These are phyloP conservation scores for Aplosporella prunicola DNA, from an alignment of 2,329 filamentous ascomycete species.

Conservation along the genomic window DNA sequence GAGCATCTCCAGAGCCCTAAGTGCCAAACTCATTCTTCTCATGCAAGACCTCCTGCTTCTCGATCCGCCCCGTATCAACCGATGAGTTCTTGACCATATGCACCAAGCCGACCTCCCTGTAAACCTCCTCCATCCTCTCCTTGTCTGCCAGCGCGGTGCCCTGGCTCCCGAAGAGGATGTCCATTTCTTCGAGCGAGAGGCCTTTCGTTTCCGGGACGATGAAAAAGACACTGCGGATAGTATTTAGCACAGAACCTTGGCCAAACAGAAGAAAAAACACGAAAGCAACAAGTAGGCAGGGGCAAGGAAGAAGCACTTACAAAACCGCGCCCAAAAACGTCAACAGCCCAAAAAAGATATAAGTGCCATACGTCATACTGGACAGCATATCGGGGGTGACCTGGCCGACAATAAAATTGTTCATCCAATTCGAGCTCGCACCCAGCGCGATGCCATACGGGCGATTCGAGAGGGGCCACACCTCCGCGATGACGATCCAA, in stretches of 20 bases:
- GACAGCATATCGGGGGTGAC: conserved; percentile 60
- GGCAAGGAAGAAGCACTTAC: neutral
- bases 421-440: conserved; percentile 37
- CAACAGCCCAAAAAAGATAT: conserved; percentile 59
- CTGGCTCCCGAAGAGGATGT: conserved; percentile 57
- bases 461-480: conserved; percentile 62
- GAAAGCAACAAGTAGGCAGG: too few relatives aligned
- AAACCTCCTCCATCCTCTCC: conserved; percentile 65
- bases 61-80: neutral
- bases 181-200: conserved; percentile 47
- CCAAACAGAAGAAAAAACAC: too few relatives aligned
- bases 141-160: conserved; percentile 58
- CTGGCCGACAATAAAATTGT: conserved; percentile 54
- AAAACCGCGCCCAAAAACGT: conserved; percentile 52
- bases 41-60: conserved; percentile 9
- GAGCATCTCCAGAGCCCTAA: too few relatives aligned
- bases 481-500: conserved; percentile 66
- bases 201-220: conserved; percentile 47
- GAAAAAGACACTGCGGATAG: conserved; percentile 31
- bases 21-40: conserved; percentile 7
- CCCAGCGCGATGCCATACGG: conserved; percentile 63
- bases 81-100: conserved; percentile 16
- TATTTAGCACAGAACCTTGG: neutral
- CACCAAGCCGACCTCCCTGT: conserved; percentile 56
- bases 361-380: conserved; percentile 59